These are phyloP conservation scores for Tilletia setariae DNA, from an alignment of 1,284 basidiomycete genomes.

Conservation along the genomic window DNA sequence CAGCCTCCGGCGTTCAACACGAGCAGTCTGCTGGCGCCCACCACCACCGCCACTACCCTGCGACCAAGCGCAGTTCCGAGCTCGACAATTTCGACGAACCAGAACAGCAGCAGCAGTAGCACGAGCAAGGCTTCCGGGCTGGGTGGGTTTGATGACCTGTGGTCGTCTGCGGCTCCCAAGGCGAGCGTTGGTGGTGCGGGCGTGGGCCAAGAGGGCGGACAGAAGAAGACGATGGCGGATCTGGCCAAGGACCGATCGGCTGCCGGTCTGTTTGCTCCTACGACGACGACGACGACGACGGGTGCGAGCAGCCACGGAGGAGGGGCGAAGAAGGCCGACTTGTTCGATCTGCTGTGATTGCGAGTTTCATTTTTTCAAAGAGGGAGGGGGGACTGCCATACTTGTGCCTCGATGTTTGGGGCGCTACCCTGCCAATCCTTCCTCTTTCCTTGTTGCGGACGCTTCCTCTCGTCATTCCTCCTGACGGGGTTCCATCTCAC, in stretches of 20 bases:
- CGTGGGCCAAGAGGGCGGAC: constrained; percentile 23
- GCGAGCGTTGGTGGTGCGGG: constrained; percentile 18
- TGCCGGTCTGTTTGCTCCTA: constrained; percentile 30
- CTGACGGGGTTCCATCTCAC: too few species aligned
- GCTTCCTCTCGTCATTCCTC: too few species aligned
- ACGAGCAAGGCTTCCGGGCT: background rate
- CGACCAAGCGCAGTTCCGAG: background rate
- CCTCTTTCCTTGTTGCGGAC: too few species aligned
- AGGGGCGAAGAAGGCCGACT: constrained; percentile 35
- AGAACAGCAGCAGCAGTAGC: too few species aligned
- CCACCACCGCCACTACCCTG: background rate
- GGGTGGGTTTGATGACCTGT: constrained; percentile 77
- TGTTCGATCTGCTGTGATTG: constrained; percentile 43
- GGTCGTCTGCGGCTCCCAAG: constrained; percentile 73
- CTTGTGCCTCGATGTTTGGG: too few species aligned
- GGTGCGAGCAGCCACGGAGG: background rate
- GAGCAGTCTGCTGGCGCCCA: constrained; percentile 13
- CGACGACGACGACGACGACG: background rate
- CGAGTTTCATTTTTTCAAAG: too few species aligned
- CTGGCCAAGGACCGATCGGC: constrained; percentile 51
- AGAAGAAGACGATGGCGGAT: constrained; percentile 53
- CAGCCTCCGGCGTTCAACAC: constrained; percentile 29
- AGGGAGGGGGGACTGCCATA: too few species aligned
- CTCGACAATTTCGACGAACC: too few species aligned
- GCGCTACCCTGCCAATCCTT: too few species aligned